Conservation (phyloP, 2,329 filamentous ascomycete genomes). For the Colletotrichum lindemuthianum region DNA sequence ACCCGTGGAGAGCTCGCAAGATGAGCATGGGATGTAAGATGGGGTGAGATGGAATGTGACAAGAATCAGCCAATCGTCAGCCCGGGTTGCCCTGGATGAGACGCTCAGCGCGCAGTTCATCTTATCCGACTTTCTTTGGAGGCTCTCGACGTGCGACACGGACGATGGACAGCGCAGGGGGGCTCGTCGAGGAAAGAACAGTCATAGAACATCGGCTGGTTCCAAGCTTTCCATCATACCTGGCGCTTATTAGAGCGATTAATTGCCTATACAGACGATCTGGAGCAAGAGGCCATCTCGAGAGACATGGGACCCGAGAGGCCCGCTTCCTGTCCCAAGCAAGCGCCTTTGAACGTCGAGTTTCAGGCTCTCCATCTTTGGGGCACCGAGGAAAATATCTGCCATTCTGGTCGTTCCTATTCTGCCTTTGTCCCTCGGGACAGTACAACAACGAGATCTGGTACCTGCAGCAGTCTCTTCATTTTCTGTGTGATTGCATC, state of each 20-base stretch:
- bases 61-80: constrained; percentile 28
- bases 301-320: constrained; percentile 14
- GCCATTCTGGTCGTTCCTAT: constrained; percentile 9
- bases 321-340: constrained; percentile 18
- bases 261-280: constrained; percentile 19
- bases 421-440: constrained; percentile 5
- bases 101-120: constrained; percentile 30
- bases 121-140: constrained; percentile 11
- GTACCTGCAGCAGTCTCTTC: constrained; percentile 22
- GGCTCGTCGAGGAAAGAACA: constrained; percentile 23
- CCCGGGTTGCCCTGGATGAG: constrained; percentile 30
- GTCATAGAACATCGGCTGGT: constrained; percentile 12
- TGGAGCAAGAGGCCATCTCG: constrained; percentile 14
- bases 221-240: constrained; percentile 15
- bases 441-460: constrained; percentile 24
- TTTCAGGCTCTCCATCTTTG: constrained; percentile 31
- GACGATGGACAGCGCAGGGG: constrained; percentile 23
- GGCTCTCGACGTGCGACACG: constrained; percentile 27
- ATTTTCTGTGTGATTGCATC: constrained; percentile 15
- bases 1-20: constrained; percentile 28
- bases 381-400: constrained; percentile 18
- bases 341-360: constrained; percentile 25
- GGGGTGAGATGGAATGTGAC: constrained; percentile 33
- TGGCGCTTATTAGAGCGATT: constrained; percentile 29
- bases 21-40: constrained; percentile 31